phyloP scores from a whole-genome alignment of 495 filamentous ascomycete species.

The Astrocystis sublimbata region DNA sequence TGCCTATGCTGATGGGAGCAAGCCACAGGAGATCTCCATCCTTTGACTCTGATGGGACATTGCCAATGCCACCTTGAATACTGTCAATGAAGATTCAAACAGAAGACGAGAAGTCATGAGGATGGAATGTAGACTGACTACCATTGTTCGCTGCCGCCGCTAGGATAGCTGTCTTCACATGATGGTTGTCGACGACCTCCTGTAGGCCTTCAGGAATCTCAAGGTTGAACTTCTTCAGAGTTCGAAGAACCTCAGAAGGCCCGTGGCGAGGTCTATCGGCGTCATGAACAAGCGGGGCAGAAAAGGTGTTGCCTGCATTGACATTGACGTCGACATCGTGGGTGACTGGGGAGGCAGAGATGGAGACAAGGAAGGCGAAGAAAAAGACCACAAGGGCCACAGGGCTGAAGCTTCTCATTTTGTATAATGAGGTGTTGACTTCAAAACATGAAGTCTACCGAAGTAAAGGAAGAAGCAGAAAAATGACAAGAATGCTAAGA shows the following conservation, averaged over 20 bases:
- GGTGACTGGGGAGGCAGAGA: slow-evolving; percentile 13
- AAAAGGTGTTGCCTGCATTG: slow-evolving; percentile 27
- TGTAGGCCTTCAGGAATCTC: slow-evolving; percentile 29
- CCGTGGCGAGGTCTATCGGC: slow-evolving; percentile 29
- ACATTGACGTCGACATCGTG: neutral
- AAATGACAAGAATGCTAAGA: no score
- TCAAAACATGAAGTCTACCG: neutral
- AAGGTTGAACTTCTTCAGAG: slow-evolving; percentile 33
- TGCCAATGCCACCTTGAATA: slow-evolving; percentile 21
- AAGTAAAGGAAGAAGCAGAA: no score
- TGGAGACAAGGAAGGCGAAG: slow-evolving; percentile 19
- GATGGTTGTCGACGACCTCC: slow-evolving; percentile 30
- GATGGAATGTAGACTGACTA: slow-evolving; percentile 11
- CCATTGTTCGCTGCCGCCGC: slow-evolving; percentile 5
- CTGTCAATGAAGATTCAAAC: neutral
- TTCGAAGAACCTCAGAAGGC: slow-evolving; percentile 31
- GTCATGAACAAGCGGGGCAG: slow-evolving; percentile 25
- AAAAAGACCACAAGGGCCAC: slow-evolving; percentile 22
- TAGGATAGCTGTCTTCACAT: slow-evolving; percentile 18
- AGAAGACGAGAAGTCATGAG: neutral
- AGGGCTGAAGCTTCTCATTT: slow-evolving; percentile 3
- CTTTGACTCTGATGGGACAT: slow-evolving; percentile 20
- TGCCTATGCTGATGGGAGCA: slow-evolving; percentile 64
- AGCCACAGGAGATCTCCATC: slow-evolving; percentile 63
- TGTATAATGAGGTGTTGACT: neutral